A percentile compares a stretch with the other conserved stretches of the same genome.
Evolutionary conservation across 768 basidiomycete species (phyloP).

Genomic region (Suillus clintonianus): DNA sequence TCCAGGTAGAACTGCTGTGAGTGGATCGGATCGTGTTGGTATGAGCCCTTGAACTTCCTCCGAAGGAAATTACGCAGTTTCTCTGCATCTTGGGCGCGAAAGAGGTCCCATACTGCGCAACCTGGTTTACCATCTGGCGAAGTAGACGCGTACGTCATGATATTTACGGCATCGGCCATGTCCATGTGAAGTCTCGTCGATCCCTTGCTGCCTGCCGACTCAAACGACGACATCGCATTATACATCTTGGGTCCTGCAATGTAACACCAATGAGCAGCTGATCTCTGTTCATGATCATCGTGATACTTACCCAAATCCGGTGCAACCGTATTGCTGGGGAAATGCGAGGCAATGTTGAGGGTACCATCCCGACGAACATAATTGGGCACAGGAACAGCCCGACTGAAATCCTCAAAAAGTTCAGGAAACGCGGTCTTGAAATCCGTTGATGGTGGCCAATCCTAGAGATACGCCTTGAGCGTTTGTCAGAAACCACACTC

Average conservation of each 20-base stretch:
- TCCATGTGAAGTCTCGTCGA: slow-evolving; percentile 93
- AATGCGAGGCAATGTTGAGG: slow-evolving; percentile 87
- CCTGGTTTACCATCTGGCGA: slow-evolving; percentile 64
- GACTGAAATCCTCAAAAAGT: slow-evolving; percentile 82
- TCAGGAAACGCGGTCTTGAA: slow-evolving; percentile 84
- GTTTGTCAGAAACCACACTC: neutral
- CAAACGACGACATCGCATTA: slow-evolving; percentile 79
- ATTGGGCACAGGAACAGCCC: slow-evolving; percentile 83
- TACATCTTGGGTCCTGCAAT: slow-evolving; percentile 91
- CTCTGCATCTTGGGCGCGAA: slow-evolving; percentile 77
- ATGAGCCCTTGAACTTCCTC: slow-evolving; percentile 57
- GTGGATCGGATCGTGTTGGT: slow-evolving; percentile 84
- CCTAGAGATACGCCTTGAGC: slow-evolving; percentile 45
- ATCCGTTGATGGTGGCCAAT: slow-evolving; percentile 90
- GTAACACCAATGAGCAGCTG: neutral
- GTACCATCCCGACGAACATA: slow-evolving; percentile 91
- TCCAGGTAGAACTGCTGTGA: slow-evolving; percentile 88
- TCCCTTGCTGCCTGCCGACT: slow-evolving; percentile 70
- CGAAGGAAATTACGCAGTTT: slow-evolving; percentile 75
- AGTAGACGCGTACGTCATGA: slow-evolving; percentile 76
- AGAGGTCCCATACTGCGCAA: slow-evolving; percentile 91
- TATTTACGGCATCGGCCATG: slow-evolving; percentile 91
- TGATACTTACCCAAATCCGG: slow-evolving; percentile 72
- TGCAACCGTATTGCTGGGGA: slow-evolving; percentile 73
- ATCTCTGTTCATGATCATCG: slow-evolving; percentile 6